Percentiles rank a stretch among this genome's conserved stretches.
Evolutionary conservation across 2,329 filamentous ascomycete species (phyloP).

Genomic region (Fusarium nisikadoi): DNA sequence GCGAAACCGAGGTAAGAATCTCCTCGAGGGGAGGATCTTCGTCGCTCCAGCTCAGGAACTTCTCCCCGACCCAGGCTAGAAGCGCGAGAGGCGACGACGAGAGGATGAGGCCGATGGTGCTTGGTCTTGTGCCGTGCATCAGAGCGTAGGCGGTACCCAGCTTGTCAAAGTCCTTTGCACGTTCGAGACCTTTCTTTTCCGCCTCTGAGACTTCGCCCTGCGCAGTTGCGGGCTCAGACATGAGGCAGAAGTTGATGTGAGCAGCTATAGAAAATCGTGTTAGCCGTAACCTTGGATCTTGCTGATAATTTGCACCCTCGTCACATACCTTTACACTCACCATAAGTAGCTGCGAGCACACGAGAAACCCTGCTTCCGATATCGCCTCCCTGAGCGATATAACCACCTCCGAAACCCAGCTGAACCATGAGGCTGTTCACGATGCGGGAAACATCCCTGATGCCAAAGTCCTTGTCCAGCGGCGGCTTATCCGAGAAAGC

Average conservation of each 20-base stretch:
- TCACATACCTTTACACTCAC: conserved; percentile 4
- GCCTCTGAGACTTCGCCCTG: background rate
- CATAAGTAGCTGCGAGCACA: background rate
- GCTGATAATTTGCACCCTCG: fast-evolving
- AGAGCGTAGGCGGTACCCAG: background rate
- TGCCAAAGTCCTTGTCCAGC: background rate
- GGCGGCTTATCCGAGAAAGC: background rate
- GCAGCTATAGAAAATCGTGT: background rate
- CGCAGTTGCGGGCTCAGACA: background rate
- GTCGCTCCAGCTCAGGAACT: conserved; percentile 4
- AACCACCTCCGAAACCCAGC: conserved; percentile 1
- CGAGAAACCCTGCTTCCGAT: background rate
- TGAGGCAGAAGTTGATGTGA: conserved; percentile 1
- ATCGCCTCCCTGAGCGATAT: conserved; percentile 5
- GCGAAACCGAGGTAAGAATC: background rate
- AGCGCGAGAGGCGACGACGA: conserved; percentile 4
- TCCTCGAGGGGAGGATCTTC: background rate
- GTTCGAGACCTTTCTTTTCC: background rate
- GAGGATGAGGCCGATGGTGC: background rate
- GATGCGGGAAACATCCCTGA: background rate
- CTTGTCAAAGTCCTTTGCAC: background rate
- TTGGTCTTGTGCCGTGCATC: background rate
- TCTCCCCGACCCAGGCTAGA: conserved; percentile 6
- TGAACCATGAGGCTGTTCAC: conserved; percentile 7
- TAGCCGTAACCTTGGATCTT: fast-evolving